Conservation (phyloP, 2,329 filamentous ascomycete genomes). For the Zasmidium cellare region DNA sequence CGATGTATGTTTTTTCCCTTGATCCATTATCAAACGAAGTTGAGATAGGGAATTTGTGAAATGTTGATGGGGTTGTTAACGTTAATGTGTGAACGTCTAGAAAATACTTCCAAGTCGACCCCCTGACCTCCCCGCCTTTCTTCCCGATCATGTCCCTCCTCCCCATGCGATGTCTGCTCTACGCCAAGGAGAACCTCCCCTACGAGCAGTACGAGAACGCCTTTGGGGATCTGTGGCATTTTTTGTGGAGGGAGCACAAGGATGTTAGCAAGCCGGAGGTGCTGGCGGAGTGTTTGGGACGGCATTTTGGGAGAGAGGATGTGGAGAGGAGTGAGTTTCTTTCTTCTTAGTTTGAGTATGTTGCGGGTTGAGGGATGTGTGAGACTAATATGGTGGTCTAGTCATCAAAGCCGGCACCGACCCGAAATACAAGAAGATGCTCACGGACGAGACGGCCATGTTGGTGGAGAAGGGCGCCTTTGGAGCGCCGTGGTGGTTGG, state of each 20-base stretch:
- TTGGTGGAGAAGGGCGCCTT: constrained; percentile 63
- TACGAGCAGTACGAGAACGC: constrained; percentile 52
- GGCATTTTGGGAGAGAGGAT: constrained; percentile 54
- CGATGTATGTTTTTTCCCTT: constrained; percentile 37
- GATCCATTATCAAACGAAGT: too few relatives aligned
- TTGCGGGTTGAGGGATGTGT: neutral
- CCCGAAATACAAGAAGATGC: constrained; percentile 23
- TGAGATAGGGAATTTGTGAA: too few relatives aligned
- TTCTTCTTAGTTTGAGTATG: neutral
- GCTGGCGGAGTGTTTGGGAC: constrained; percentile 47
- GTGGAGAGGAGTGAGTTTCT: constrained; percentile 38
- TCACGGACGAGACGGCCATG: constrained; percentile 22
- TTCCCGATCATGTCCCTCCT: constrained; percentile 58
- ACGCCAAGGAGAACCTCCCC: constrained; percentile 62
- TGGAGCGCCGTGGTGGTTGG: constrained; percentile 76
- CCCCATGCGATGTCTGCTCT: constrained; percentile 50
- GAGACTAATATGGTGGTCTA: neutral
- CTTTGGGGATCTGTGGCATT: constrained; percentile 58
- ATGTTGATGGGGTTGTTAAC: too few relatives aligned
- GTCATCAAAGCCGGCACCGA: constrained; percentile 34
- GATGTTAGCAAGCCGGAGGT: constrained; percentile 61
- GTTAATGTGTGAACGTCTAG: too few relatives aligned
- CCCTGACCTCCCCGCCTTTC: constrained; percentile 46
- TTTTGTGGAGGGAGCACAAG: constrained; percentile 62
- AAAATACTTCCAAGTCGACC: constrained; percentile 47